Base-by-base conservation (phyloP, 306 rosid genomes). In the Pterocarpus santalinus region DNA sequence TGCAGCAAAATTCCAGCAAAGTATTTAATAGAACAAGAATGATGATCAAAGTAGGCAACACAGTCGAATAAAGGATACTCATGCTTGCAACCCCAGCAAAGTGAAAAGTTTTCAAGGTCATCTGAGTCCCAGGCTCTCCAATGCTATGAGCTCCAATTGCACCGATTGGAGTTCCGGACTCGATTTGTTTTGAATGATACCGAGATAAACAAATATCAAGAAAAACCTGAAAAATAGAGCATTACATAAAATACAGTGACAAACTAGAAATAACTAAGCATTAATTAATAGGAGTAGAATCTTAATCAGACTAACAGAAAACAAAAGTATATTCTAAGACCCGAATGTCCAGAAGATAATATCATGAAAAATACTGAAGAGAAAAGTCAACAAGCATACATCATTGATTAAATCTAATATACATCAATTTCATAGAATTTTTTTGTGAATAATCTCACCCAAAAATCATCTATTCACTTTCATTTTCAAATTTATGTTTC, bases 31-130 rank as follows among this genome's bases (percentile, higher is more conserved):
- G 36, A 67, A 66, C 66, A 81, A 75, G 30, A 63, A 16, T 46
- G 17, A 55, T 65, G 43, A 69, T 63, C 76, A 35, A 69, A 61
- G 43, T 34, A 15, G 71, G 65, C 51, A 68, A 32, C 60, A 47
- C n/a, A 67, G 35, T 75, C 76, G 64, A 60, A 78, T 87, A 53
- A 90, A 94, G 94, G 97, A 94, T 94, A 95, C 97, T 95, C 97
- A 95, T 95, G 99, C 99, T 95, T 65, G 97, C 97, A 90, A 95
- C 97, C 85, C 99, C 99, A 78, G 99, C 99, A 87, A 93, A 93
- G 85, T 95, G 99, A 85, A 95, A 95, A 74, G 97, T 95, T 89
- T 92, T 95, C 76, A 95, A 80, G 49, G 97, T 93, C 99, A 95
- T 93, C 80, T 95, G 99, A 32, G 99, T 93, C 90, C 99, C 99